Evolutionary conservation across 202 grass and related monocot species (phyloP).

Genomic region (Brachypodium distachyon): DNA sequence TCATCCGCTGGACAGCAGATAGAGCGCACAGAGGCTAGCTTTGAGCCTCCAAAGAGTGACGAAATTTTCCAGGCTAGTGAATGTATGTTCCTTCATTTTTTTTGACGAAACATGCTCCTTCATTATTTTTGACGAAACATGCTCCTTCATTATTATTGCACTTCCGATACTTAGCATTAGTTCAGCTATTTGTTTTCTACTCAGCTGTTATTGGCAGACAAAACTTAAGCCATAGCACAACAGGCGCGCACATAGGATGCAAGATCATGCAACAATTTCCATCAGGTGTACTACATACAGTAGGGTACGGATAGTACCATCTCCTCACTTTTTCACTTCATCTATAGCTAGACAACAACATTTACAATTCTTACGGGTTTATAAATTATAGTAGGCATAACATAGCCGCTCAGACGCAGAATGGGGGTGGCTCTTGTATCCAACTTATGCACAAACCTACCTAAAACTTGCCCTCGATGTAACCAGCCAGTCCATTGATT

Average conservation of each 20-base stretch:
- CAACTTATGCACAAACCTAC: slow-evolving; percentile 48
- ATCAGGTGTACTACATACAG: slow-evolving; percentile 34
- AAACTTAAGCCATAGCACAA: background rate
- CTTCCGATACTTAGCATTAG: no score
- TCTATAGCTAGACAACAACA: slow-evolving; percentile 30
- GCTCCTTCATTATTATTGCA: no score
- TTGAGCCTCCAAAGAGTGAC: background rate
- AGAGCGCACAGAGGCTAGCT: no score
- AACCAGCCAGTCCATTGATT: slow-evolving; percentile 50
- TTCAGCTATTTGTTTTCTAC: background rate
- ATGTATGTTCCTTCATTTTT: background rate
- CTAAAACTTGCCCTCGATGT: slow-evolving; percentile 72
- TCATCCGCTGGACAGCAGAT: background rate
- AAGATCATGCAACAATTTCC: background rate
- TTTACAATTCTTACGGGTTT: slow-evolving; percentile 29
- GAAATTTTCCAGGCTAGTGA: background rate
- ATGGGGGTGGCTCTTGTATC: slow-evolving; percentile 4
- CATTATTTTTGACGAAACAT: no score
- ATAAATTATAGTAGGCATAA: background rate
- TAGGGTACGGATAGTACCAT: background rate
- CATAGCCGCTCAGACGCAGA: background rate
- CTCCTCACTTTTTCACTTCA: slow-evolving; percentile 1
- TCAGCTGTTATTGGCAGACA: background rate
- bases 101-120: no score
- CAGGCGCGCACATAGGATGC: background rate